Conservation (phyloP, 192 early-diverging fungal genomes). For the Pecoramyces ruminantium region DNA sequence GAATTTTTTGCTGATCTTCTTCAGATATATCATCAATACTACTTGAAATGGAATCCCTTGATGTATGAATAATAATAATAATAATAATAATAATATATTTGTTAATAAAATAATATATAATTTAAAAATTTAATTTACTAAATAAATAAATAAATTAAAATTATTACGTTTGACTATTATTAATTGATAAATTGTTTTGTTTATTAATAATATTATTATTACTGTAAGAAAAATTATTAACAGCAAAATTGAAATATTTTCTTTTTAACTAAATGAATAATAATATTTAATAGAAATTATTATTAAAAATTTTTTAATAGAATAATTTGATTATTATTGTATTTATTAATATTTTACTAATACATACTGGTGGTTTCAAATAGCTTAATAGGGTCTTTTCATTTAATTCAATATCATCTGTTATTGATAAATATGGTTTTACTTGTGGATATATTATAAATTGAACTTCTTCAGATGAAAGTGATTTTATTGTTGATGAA, state of each 20-base stretch:
- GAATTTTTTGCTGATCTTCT: not conserved
- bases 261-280: not conserved
- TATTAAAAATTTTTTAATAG: too few relatives aligned
- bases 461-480: slow-evolving; percentile 54
- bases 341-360: not conserved
- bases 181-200: not conserved
- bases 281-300: too few relatives aligned
- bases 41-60: not conserved
- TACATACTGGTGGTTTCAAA: slow-evolving; percentile 44
- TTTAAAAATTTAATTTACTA: too few relatives aligned
- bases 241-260: not conserved
- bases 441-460: slow-evolving; percentile 60
- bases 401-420: slow-evolving; percentile 44
- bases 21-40: not conserved
- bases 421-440: slow-evolving; percentile 37
- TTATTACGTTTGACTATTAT: not conserved
- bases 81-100: too few relatives aligned
- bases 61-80: too few relatives aligned
- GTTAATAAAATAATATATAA: too few relatives aligned
- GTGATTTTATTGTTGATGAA: slow-evolving; percentile 30
- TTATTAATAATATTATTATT: not conserved
- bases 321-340: too few relatives aligned
- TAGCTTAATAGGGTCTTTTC: slow-evolving; percentile 42
- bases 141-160: too few relatives aligned
- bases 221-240: not conserved